Conservation (phyloP, 768 basidiomycete species). For the Podaxis sp. region DNA sequence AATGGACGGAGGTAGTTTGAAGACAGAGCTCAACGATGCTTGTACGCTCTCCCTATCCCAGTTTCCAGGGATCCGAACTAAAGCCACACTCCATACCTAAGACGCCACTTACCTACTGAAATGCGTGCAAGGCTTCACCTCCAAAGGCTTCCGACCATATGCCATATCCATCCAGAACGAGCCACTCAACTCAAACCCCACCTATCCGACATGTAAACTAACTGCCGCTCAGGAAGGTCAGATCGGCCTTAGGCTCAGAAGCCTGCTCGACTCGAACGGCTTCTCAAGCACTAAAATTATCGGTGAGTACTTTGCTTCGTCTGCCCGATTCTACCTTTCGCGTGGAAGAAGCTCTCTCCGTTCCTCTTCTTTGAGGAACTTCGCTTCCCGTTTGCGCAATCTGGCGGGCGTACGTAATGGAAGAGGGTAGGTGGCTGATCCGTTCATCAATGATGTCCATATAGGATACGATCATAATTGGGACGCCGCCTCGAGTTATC, state of each 20-base stretch:
- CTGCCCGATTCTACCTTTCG: neutral
- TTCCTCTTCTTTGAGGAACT: neutral
- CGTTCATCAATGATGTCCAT: neutral
- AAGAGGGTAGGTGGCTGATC: neutral
- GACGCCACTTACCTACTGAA: constrained; percentile 68
- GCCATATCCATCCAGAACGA: constrained; percentile 60
- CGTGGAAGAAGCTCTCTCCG: neutral
- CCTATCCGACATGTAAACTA: constrained; percentile 57
- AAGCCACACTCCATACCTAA: constrained; percentile 19
- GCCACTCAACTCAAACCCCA: constrained; percentile 46
- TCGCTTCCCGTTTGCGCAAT: neutral
- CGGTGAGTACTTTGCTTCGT: constrained; percentile 27
- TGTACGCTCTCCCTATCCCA: constrained; percentile 30
- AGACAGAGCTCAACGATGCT: constrained; percentile 34
- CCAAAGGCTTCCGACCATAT: constrained; percentile 52
- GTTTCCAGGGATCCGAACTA: constrained; percentile 1
- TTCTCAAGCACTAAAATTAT: constrained; percentile 54
- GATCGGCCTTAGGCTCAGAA: constrained; percentile 49
- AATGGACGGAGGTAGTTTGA: constrained; percentile 62
- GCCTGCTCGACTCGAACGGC: constrained; percentile 55
- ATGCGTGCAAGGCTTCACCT: constrained; percentile 56
- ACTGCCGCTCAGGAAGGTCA: constrained; percentile 47
- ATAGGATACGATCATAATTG: constrained; percentile 60
- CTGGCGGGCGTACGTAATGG: constrained; percentile 2
- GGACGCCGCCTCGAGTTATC: constrained; percentile 54